phyloP scores from a whole-genome alignment of 2,329 filamentous ascomycete species.

The Colletotrichum musicola region DNA sequence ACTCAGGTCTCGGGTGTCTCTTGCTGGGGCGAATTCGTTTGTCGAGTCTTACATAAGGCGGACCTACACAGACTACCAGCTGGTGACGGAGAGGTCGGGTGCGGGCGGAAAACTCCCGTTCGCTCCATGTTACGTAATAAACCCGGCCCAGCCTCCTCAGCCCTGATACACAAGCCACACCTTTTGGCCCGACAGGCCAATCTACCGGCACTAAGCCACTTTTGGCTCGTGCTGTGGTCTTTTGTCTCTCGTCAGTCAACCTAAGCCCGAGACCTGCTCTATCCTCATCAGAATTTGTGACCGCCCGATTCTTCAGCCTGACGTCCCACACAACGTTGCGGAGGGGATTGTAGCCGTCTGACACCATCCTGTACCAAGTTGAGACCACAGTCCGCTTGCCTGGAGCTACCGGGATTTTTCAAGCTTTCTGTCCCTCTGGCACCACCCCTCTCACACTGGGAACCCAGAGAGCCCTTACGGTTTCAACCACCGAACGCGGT shows the following conservation, averaged over 20 bases:
- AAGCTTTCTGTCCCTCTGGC: conserved; percentile 32
- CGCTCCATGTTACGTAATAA: too few species aligned
- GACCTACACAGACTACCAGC: too few species aligned
- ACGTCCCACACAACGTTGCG: conserved; percentile 39
- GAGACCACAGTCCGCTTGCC: conserved; percentile 31
- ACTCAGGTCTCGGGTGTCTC: too few species aligned
- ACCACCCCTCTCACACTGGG: too few species aligned
- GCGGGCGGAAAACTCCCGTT: too few species aligned
- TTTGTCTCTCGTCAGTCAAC: conserved; percentile 36
- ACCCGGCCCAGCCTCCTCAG: conserved; percentile 9
- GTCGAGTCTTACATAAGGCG: too few species aligned
- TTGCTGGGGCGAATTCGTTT: too few species aligned
- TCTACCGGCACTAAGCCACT: conserved; percentile 39
- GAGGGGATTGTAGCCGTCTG: conserved; percentile 39
- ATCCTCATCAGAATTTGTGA: conserved; percentile 39
- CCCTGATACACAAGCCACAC: conserved; percentile 27
- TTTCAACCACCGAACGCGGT: background rate
- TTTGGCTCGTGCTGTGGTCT: conserved; percentile 31
- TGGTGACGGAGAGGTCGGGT: too few species aligned
- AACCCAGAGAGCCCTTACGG: too few species aligned
- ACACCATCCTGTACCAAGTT: conserved; percentile 35
- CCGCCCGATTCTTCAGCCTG: conserved; percentile 38
- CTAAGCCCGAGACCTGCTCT: conserved; percentile 33
- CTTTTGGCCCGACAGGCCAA: background rate
- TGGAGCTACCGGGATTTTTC: conserved; percentile 28